Percentiles rank a stretch among this genome's conserved stretches.
phyloP scores from a whole-genome alignment of 768 basidiomycete species.

The Ramaria sp. region DNA sequence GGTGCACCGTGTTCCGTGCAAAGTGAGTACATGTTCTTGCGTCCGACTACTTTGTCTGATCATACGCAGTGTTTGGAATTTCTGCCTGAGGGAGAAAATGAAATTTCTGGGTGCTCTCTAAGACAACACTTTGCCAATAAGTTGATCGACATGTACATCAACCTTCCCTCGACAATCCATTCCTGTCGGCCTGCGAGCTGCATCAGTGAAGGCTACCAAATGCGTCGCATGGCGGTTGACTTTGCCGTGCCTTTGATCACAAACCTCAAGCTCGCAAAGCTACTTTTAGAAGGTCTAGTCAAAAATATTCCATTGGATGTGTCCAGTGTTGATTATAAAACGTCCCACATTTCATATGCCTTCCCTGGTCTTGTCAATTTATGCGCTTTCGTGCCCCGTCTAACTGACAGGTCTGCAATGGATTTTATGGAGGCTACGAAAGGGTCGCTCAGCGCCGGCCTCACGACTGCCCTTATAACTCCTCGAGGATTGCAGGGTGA shows the following conservation, averaged over 20 bases:
- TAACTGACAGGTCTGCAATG: slow-evolving; percentile 40
- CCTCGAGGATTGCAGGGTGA: slow-evolving; percentile 52
- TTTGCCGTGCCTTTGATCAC: slow-evolving; percentile 96
- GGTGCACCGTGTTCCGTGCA: slow-evolving; percentile 94
- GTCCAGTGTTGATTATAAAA: slow-evolving; percentile 86
- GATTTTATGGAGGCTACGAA: slow-evolving; percentile 62
- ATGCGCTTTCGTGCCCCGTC: slow-evolving; percentile 70
- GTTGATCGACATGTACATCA: slow-evolving; percentile 99
- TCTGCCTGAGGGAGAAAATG: slow-evolving; percentile 61
- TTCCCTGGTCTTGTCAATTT: slow-evolving; percentile 92
- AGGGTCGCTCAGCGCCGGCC: slow-evolving; percentile 82
- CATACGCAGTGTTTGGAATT: slow-evolving; percentile 72
- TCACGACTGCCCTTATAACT: slow-evolving; percentile 74
- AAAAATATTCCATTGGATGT: slow-evolving; percentile 87
- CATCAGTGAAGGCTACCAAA: slow-evolving; percentile 91
- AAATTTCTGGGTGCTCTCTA: slow-evolving; percentile 96
- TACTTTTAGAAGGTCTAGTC: slow-evolving; percentile 87
- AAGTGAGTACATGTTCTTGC: slow-evolving; percentile 43
- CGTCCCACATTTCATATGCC: slow-evolving; percentile 78
- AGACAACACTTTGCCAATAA: slow-evolving; percentile 95
- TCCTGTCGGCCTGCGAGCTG: slow-evolving; percentile 96
- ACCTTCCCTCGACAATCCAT: slow-evolving; percentile 94
- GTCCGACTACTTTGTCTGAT: background rate
- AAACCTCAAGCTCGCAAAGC: slow-evolving; percentile 97
- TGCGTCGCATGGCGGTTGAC: slow-evolving; percentile 97